phyloP scores from a whole-genome alignment of 805 yeast species.

The Saturnispora diversa region DNA sequence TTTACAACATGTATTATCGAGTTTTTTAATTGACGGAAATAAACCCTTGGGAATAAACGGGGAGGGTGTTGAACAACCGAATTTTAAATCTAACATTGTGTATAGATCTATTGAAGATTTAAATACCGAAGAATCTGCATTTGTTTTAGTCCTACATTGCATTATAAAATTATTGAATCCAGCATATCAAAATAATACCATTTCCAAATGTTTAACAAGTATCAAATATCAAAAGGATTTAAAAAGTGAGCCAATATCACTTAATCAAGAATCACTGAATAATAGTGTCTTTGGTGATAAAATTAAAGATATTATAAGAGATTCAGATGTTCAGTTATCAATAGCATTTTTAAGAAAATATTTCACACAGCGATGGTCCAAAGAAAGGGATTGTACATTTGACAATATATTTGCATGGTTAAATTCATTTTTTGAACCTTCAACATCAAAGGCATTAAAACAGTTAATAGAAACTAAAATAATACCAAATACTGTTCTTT shows the following conservation, averaged over 20 bases:
- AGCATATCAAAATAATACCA: slow-evolving; percentile 3
- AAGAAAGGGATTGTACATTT: slow-evolving; percentile 16
- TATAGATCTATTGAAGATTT: slow-evolving; percentile 14
- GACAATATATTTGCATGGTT: slow-evolving; percentile 22
- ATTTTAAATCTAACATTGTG: slow-evolving; percentile 1
- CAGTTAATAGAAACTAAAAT: slow-evolving; percentile 14
- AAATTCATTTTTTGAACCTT: slow-evolving; percentile 23
- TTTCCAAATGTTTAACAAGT: background rate
- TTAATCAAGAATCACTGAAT: background rate
- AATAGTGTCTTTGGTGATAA: slow-evolving; percentile 6
- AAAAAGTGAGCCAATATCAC: background rate
- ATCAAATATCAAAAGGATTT: slow-evolving; percentile 1
- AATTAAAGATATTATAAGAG: slow-evolving; percentile 2
- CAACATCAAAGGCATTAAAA: slow-evolving; percentile 16
- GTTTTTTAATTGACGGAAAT: background rate
- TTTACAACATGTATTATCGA: slow-evolving; percentile 13
- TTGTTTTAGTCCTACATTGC: slow-evolving; percentile 20
- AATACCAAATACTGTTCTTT: slow-evolving; percentile 24
- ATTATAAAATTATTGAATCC: slow-evolving; percentile 14
- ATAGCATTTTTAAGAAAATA: slow-evolving; percentile 10
- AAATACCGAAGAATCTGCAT: slow-evolving; percentile 22
- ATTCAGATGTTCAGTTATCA: slow-evolving; percentile 13
- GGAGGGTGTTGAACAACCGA: no score
- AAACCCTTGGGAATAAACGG: background rate
- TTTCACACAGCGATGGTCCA: slow-evolving; percentile 21